Conservation (phyloP, 306 rosid species). For the Echinosophora koreensis region DNA sequence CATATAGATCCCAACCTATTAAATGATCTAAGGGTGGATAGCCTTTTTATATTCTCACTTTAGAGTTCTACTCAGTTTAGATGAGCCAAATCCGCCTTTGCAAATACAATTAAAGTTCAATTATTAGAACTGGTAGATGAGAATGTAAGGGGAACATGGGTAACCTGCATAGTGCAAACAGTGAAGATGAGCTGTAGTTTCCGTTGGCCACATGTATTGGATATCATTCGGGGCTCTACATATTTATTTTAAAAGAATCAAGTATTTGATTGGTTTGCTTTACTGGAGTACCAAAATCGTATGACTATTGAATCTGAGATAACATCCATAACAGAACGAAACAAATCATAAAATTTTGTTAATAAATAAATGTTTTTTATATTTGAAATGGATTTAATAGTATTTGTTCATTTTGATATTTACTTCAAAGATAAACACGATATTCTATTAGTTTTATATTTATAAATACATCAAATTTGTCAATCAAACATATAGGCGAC, state of each 20-base stretch:
- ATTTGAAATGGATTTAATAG: background rate
- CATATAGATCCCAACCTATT: no score
- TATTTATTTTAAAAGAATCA: background rate
- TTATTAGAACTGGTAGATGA: slow-evolving; percentile 30
- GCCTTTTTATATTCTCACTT: no score
- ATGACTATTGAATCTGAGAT: slow-evolving; percentile 13
- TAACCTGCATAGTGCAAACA: slow-evolving; percentile 23
- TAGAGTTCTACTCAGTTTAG: no score
- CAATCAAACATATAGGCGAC: no score
- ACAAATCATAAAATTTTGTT: background rate
- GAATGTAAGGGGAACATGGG: slow-evolving; percentile 34
- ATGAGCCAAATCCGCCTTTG: background rate
- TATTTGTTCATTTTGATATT: background rate
- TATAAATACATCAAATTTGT: no score
- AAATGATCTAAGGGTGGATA: no score
- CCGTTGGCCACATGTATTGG: no score
- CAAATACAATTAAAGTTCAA: slow-evolving; percentile 27
- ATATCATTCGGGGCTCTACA: no score
- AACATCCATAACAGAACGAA: background rate
- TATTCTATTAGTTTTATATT: no score
- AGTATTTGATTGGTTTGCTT: slow-evolving; percentile 24
- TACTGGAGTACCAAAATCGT: background rate
- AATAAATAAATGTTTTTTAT: background rate
- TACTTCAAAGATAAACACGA: no score
- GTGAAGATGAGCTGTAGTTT: slow-evolving; percentile 41